These are phyloP conservation scores for Leptographium flavum DNA, from an alignment of 2,329 filamentous ascomycete species.

Conservation along the genomic window DNA sequence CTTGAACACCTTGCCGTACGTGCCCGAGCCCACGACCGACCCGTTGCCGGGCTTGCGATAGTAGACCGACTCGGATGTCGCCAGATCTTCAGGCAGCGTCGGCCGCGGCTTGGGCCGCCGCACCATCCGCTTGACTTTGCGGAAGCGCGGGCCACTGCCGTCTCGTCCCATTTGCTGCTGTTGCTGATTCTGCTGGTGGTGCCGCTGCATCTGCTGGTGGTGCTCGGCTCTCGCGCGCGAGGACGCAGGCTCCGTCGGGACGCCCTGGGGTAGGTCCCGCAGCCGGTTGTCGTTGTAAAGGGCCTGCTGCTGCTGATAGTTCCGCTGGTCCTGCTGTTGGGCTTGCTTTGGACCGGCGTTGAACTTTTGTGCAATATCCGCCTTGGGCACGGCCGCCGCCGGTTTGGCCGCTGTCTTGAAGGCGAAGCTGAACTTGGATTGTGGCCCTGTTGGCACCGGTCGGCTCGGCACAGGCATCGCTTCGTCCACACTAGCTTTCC, in stretches of 20 bases:
- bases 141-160: conserved; percentile 30
- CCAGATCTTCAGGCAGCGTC: conserved; percentile 55
- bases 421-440: conserved; percentile 78
- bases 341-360: conserved; percentile 40
- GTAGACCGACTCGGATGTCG: conserved; percentile 76
- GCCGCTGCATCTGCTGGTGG: conserved; percentile 8
- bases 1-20: conserved; percentile 92
- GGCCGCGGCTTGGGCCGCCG: conserved; percentile 60
- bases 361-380: conserved; percentile 52
- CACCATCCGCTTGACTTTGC: conserved; percentile 53
- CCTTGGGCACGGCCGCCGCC: conserved; percentile 41
- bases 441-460: conserved; percentile 38
- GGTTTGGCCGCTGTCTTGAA: conserved; percentile 63
- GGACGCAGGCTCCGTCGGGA: conserved; percentile 40
- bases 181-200: conserved; percentile 9
- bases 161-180: conserved; percentile 6
- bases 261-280: conserved; percentile 31
- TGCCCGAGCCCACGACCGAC: conserved; percentile 88
- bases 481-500: conserved; percentile 11
- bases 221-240: conserved; percentile 21
- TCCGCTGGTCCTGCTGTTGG: conserved; percentile 10
- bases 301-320: neutral
- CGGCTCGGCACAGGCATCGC: conserved; percentile 38
- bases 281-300: conserved; percentile 12
- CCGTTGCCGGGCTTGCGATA: conserved; percentile 95